A percentile compares a stretch with the other conserved stretches of the same genome.
phyloP scores from a whole-genome alignment of 2,329 filamentous ascomycete species.

The Aspergillus novoparasiticus region DNA sequence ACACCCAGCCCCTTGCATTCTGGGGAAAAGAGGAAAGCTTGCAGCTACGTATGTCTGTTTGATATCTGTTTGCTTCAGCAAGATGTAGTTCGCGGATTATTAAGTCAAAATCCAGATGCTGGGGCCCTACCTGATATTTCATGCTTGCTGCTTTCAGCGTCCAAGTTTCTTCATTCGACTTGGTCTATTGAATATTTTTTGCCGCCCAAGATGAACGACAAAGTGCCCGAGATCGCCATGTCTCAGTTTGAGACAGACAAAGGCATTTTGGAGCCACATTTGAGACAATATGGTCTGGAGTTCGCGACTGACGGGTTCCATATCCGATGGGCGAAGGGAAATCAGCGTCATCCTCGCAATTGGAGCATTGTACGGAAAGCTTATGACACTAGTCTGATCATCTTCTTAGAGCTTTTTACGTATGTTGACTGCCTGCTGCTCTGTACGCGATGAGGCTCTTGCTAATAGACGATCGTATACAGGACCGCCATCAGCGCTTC shows the following conservation, averaged over 20 bases:
- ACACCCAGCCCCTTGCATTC: background rate
- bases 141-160: background rate
- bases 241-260: slow-evolving; percentile 19
- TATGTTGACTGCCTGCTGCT: slow-evolving; percentile 15
- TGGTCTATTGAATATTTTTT: background rate
- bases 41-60: slow-evolving; percentile 6
- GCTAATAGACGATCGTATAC: slow-evolving; percentile 16
- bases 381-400: slow-evolving; percentile 32
- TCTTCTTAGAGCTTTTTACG: slow-evolving; percentile 38
- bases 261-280: slow-evolving; percentile 19
- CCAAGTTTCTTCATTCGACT: background rate
- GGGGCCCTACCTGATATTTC: background rate
- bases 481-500: slow-evolving; percentile 41
- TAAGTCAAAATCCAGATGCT: background rate
- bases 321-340: slow-evolving; percentile 34
- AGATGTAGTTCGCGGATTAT: background rate
- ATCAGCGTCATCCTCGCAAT: slow-evolving; percentile 36
- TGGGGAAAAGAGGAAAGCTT: slow-evolving; percentile 1
- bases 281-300: slow-evolving; percentile 30
- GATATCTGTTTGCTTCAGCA: slow-evolving; percentile 1
- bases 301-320: slow-evolving; percentile 32
- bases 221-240: slow-evolving; percentile 13
- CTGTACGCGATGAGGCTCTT: background rate
- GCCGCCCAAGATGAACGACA: background rate
- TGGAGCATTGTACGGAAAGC: slow-evolving; percentile 31